Evolutionary conservation across 2,329 filamentous ascomycete species (phyloP).

Genomic region (Claviceps citrina): DNA sequence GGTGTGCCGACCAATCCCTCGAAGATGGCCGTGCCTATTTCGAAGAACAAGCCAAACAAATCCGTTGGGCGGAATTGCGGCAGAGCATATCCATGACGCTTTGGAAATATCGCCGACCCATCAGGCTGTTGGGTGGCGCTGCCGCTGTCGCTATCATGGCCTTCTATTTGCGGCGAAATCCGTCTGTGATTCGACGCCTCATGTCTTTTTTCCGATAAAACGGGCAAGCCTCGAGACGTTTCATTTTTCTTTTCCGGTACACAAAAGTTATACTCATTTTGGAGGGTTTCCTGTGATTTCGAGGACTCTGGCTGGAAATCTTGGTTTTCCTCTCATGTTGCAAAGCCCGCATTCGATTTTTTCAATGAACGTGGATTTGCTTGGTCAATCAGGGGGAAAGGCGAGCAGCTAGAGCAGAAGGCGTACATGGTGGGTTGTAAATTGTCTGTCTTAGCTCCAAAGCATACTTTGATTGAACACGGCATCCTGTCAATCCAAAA

Average conservation of each 20-base stretch:
- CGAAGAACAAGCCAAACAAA: constrained; percentile 52
- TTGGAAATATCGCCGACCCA: constrained; percentile 51
- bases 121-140: constrained; percentile 45
- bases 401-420: no score
- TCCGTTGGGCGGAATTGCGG: constrained; percentile 46
- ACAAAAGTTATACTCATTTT: neutral
- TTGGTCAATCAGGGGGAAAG: neutral
- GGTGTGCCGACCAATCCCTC: constrained; percentile 39
- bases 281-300: neutral
- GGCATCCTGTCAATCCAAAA: neutral
- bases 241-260: neutral
- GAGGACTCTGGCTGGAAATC: neutral
- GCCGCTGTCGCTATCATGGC: constrained; percentile 53
- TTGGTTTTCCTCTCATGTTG: neutral
- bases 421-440: no score
- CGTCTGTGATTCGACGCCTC: constrained; percentile 15
- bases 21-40: constrained; percentile 55
- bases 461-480: no score
- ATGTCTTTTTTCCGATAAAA: constrained; percentile 12
- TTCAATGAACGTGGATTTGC: neutral
- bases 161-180: constrained; percentile 45
- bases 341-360: neutral
- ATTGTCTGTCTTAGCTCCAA: no score
- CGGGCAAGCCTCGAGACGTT: neutral
- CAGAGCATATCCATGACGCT: constrained; percentile 22